Evolutionary conservation across 2,329 filamentous ascomycete species (phyloP), one percentile per base, ranked within the genome.

Genomic region (Phyllosticta citrichinensis): DNA sequence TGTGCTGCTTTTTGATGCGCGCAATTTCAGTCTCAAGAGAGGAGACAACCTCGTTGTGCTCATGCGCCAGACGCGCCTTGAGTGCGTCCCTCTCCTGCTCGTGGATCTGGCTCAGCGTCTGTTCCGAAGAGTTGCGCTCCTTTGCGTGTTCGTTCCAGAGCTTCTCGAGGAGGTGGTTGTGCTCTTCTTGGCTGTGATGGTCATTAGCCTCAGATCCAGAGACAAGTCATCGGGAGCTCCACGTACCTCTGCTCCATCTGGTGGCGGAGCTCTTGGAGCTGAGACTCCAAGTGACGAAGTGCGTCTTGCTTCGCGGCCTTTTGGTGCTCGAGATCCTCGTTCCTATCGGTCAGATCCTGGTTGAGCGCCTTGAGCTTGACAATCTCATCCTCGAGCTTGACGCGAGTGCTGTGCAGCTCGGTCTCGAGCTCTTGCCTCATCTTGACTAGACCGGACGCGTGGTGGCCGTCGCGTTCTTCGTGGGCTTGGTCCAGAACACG

Each of bases 361-460:
- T 61, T 56, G 47, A 56, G 59, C 3, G 59, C 55, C 59, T 61
- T 61, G 54, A 61, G 59, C 22, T 55, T 56, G 27, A 56, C 59
- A 35, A 61, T 61, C 50, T 61, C 59, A n/a, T 56, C 52, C 55
- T 61, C 59, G 19, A 61, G 55, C 55, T 61, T 55, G 20, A 56
- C 47, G 35, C 59, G 54, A 27, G 56, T 55, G 30, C 47, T 47
- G 19, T 10, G 25, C 17, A 61, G 54, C 27, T 61, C 59, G 22
- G 22, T 1, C 55, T 61, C 59, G 5, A 56, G 55, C 47, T 61
- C 59, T 12, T 55, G 59, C 55, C 56, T 61, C 59, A 61, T 56
- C 47, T 57, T 56, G 50, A 53, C 59, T 2, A 57, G 55, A 19
- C 55, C 55, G 12, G 55, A 56, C 19, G 55, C 59, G 54, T 61